Percentiles rank a stretch among this genome's conserved stretches.
Conservation (phyloP, 306 rosid species). For the Ziziphus jujuba region DNA sequence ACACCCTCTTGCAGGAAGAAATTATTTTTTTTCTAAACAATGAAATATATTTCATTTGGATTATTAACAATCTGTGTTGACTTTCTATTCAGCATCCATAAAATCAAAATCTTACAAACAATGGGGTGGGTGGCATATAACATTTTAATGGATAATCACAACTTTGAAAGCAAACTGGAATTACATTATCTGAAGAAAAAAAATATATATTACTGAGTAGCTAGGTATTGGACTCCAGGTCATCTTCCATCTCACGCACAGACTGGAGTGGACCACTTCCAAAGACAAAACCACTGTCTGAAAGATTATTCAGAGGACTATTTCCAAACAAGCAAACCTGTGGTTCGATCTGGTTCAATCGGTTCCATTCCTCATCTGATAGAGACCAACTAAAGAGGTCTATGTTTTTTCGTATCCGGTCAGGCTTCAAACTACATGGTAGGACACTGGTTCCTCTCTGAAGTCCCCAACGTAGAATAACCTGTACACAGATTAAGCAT, state of each 20-base stretch:
- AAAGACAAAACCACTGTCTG: slow-evolving; percentile 33
- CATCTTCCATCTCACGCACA: slow-evolving; percentile 47
- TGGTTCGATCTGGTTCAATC: slow-evolving; percentile 44
- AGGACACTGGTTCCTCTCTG: slow-evolving; percentile 50
- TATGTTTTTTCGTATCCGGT: slow-evolving; percentile 35
- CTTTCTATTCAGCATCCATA: slow-evolving; percentile 31
- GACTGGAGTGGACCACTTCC: slow-evolving; percentile 52
- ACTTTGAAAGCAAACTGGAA: slow-evolving; percentile 21
- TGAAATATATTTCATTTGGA: slow-evolving; percentile 8
- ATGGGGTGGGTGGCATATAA: slow-evolving; percentile 19
- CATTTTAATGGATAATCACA: slow-evolving; percentile 15
- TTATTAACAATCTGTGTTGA: slow-evolving; percentile 12
- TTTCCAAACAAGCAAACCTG: slow-evolving; percentile 52
- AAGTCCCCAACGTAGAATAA: slow-evolving; percentile 43
- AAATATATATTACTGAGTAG: neutral
- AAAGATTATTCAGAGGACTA: slow-evolving; percentile 36
- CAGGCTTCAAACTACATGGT: slow-evolving; percentile 42
- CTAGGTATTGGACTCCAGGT: slow-evolving; percentile 40
- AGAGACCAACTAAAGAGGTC: slow-evolving; percentile 46
- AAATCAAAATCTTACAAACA: slow-evolving; percentile 21
- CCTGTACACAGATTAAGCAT: slow-evolving; percentile 16
- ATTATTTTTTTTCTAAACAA: neutral
- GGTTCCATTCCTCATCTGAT: slow-evolving; percentile 43
- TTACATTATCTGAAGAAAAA: slow-evolving; percentile 1
- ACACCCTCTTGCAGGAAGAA: neutral